Percentiles rank a stretch among this genome's conserved stretches.
Conservation (phyloP, 2,329 filamentous ascomycete genomes). For the Aureobasidium sp. region DNA sequence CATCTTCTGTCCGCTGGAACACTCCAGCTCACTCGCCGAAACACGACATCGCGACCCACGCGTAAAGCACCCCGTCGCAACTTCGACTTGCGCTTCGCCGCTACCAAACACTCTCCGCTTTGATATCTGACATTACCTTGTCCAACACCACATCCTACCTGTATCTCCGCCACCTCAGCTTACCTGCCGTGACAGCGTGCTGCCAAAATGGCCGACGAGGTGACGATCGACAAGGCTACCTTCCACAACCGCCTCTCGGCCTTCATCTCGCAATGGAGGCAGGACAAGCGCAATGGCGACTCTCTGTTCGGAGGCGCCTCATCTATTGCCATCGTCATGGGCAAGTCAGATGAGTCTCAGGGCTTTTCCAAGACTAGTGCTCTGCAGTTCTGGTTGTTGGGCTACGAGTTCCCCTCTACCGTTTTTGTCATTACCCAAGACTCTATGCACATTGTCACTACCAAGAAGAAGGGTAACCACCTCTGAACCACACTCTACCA, state of each 20-base stretch:
- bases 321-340: conserved; percentile 85
- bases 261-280: conserved; percentile 89
- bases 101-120: not conserved
- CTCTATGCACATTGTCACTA: conserved; percentile 84
- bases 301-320: conserved; percentile 75
- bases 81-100: conserved; percentile 7
- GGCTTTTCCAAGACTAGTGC: conserved; percentile 95
- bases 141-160: not conserved
- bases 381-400: conserved; percentile 95
- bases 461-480: conserved; percentile 86
- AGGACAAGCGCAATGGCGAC: conserved; percentile 83
- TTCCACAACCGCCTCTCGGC: conserved; percentile 91
- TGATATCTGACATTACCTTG: not conserved
- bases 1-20: not conserved
- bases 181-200: conserved; percentile 4
- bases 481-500: conserved; percentile 15
- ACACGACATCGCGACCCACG: conserved; percentile 4
- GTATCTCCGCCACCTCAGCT: not conserved
- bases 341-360: conserved; percentile 83
- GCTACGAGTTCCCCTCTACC: conserved; percentile 96
- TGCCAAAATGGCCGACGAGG: conserved; percentile 60
- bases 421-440: conserved; percentile 88
- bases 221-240: conserved; percentile 86
- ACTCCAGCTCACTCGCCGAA: not conserved
- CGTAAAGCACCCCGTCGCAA: conserved; percentile 2